Evolutionary conservation across 2,329 filamentous ascomycete genomes (phyloP).

Genomic region (Verticillium isaacii): DNA sequence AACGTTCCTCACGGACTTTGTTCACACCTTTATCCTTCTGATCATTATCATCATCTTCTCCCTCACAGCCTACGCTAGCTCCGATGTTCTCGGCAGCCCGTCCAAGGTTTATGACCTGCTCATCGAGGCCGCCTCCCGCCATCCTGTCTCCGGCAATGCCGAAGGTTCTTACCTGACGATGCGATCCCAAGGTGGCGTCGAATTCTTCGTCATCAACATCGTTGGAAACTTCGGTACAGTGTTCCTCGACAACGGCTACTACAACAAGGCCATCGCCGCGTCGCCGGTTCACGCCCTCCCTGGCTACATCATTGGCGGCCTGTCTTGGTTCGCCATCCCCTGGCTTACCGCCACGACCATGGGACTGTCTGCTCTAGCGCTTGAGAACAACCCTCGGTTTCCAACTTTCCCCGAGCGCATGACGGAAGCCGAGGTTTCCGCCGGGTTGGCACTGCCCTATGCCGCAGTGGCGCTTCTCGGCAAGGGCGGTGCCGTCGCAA

Average conservation of each 20-base stretch:
- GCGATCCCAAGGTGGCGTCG: slow-evolving; percentile 60
- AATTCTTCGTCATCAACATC: slow-evolving; percentile 78
- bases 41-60: slow-evolving; percentile 76
- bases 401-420: slow-evolving; percentile 66
- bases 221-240: slow-evolving; percentile 73
- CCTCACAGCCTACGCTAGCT: slow-evolving; percentile 69
- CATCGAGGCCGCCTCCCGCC: slow-evolving; percentile 54
- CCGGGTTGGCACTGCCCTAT: slow-evolving; percentile 72
- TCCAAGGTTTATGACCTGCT: slow-evolving; percentile 68
- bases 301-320: slow-evolving; percentile 66
- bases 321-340: slow-evolving; percentile 80
- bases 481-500: slow-evolving; percentile 67
- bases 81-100: slow-evolving; percentile 63
- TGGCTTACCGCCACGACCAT: slow-evolving; percentile 80
- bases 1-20: slow-evolving; percentile 71
- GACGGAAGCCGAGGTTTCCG: slow-evolving; percentile 63
- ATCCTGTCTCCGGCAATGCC: slow-evolving; percentile 71
- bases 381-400: slow-evolving; percentile 64
- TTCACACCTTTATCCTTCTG: slow-evolving; percentile 71
- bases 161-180: slow-evolving; percentile 77
- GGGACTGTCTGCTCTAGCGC: slow-evolving; percentile 71
- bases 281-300: slow-evolving; percentile 74
- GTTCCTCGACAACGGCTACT: slow-evolving; percentile 75
- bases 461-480: slow-evolving; percentile 75
- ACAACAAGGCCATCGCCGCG: slow-evolving; percentile 81